Evolutionary conservation across 768 basidiomycete species (phyloP).

Genomic region (Amanita polypyramis): DNA sequence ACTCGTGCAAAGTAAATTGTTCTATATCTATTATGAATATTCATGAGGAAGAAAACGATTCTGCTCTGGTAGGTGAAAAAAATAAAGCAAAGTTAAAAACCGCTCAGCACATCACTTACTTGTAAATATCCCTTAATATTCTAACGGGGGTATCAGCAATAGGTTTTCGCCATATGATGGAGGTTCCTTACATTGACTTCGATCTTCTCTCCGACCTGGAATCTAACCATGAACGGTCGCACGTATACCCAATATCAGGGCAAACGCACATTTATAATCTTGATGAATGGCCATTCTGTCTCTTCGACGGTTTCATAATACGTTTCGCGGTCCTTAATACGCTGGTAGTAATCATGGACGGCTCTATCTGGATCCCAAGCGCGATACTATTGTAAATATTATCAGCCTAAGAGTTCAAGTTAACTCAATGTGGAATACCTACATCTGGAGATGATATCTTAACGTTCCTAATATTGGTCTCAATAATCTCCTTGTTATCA

Average conservation of each 20-base stretch:
- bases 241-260: slow-evolving; percentile 9
- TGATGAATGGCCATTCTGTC: slow-evolving; percentile 86
- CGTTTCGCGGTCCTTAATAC: slow-evolving; percentile 79
- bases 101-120: slow-evolving; percentile 24
- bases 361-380: slow-evolving; percentile 91
- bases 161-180: background rate
- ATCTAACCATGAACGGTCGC: background rate
- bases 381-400: slow-evolving; percentile 51
- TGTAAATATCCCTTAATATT: slow-evolving; percentile 85
- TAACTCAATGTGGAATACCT: slow-evolving; percentile 18
- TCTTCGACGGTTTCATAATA: slow-evolving; percentile 90
- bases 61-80: slow-evolving; percentile 46
- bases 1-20: slow-evolving; percentile 97
- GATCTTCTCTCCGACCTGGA: slow-evolving; percentile 91
- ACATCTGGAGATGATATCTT: slow-evolving; percentile 99
- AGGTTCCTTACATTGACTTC: slow-evolving; percentile 68
- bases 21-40: slow-evolving; percentile 89
- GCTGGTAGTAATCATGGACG: slow-evolving; percentile 82
- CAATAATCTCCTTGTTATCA: slow-evolving; percentile 86
- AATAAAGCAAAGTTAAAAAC: background rate
- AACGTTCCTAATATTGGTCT: slow-evolving; percentile 89
- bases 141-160: slow-evolving; percentile 23
- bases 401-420: background rate
- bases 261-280: slow-evolving; percentile 76
- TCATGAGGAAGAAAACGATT: slow-evolving; percentile 99